Conservation (phyloP, 306 rosid genomes). For the Lotus japonicus region DNA sequence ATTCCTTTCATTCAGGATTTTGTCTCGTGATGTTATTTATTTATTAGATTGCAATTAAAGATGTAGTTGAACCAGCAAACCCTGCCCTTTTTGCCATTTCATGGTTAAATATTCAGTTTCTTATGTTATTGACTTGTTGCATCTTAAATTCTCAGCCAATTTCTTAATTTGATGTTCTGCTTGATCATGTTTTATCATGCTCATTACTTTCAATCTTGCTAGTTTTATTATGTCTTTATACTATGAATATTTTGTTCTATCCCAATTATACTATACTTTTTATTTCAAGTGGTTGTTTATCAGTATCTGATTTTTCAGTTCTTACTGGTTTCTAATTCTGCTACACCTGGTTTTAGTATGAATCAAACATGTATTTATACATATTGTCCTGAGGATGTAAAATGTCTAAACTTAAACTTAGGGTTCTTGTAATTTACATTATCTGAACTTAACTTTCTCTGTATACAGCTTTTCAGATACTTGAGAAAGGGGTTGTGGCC, state of each 20-base stretch:
- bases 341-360: background rate
- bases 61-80: background rate
- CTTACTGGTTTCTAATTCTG: conserved; percentile 13
- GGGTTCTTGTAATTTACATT: conserved; percentile 16
- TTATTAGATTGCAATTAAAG: background rate
- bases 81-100: background rate
- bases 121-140: background rate
- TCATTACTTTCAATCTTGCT: background rate
- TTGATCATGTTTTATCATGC: conserved; percentile 4
- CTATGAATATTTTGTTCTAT: background rate
- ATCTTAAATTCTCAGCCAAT: background rate
- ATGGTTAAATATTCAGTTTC: background rate
- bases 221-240: background rate
- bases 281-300: background rate
- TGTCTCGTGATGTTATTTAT: background rate
- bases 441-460: conserved; percentile 19
- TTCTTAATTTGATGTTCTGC: background rate
- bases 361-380: background rate
- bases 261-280: background rate
- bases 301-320: conserved; percentile 6
- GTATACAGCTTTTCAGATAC: conserved; percentile 67
- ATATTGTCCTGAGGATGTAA: background rate
- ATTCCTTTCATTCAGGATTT: background rate
- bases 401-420: conserved; percentile 15
- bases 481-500: conserved; percentile 62